Percentiles rank a stretch among this genome's conserved stretches.
Conservation (phyloP, 116 monocot genomes). For the Trichopus zeylanicus region DNA sequence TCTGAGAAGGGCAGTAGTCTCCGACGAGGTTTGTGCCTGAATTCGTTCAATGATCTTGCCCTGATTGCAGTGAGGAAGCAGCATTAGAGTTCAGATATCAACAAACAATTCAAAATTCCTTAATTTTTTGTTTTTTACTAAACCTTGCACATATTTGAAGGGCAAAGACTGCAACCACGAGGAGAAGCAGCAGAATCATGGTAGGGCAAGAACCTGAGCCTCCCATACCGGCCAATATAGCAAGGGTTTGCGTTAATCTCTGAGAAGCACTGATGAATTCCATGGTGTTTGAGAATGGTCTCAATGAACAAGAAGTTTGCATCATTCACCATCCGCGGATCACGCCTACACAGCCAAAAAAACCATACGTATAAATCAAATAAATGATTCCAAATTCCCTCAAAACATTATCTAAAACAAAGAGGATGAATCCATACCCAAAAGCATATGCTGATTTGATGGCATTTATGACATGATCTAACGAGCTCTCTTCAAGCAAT, state of each 20-base stretch:
- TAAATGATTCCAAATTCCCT: too few species aligned
- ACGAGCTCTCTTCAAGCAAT: constrained; percentile 30
- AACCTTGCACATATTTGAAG: constrained; percentile 50
- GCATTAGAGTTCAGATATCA: too few species aligned
- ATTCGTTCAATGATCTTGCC: constrained; percentile 27
- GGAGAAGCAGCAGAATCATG: constrained; percentile 38
- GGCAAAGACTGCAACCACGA: constrained; percentile 33
- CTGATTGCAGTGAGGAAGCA: too few species aligned
- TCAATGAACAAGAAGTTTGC: constrained; percentile 33
- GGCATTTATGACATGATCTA: constrained; percentile 26
- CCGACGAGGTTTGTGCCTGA: constrained; percentile 10
- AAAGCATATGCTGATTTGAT: constrained; percentile 43
- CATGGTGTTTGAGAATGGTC: constrained; percentile 32
- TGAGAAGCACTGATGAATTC: constrained; percentile 21
- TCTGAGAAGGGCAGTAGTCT: constrained; percentile 55
- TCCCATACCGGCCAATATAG: constrained; percentile 33
- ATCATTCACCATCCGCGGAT: constrained; percentile 33
- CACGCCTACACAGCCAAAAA: constrained; percentile 46
- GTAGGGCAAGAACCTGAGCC: constrained; percentile 39
- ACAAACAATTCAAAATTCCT: too few species aligned
- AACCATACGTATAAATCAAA: not conserved
- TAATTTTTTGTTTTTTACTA: too few species aligned
- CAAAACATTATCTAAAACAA: too few species aligned
- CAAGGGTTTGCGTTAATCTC: constrained; percentile 37
- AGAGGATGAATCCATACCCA: too few species aligned